phyloP scores from a whole-genome alignment of 2,329 filamentous ascomycete species.

The Rhytidhysteron rufulum region DNA sequence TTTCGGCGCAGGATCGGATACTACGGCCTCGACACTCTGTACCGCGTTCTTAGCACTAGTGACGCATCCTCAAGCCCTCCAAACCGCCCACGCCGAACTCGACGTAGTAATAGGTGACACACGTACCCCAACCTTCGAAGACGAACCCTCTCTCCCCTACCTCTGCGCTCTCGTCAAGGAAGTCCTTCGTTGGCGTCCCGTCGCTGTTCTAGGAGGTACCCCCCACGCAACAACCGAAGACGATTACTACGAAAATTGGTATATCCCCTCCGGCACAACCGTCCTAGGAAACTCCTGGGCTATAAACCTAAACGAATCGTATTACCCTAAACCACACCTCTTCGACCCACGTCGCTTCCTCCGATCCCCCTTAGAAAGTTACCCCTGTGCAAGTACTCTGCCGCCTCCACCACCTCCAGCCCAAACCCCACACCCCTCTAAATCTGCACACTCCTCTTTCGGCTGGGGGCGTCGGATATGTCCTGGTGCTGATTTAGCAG shows the following conservation, averaged over 20 bases:
- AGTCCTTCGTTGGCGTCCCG: conserved; percentile 33
- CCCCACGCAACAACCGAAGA: conserved; percentile 49
- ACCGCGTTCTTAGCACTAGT: conserved; percentile 48
- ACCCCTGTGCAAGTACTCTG: not conserved
- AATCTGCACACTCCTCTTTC: conserved; percentile 30
- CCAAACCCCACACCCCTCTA: conserved; percentile 26
- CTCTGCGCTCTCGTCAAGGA: conserved; percentile 38
- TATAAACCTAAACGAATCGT: conserved; percentile 40
- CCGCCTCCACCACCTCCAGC: conserved; percentile 6
- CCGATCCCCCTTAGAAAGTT: conserved; percentile 11
- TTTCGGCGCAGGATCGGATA: conserved; percentile 50
- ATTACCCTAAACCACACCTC: conserved; percentile 36
- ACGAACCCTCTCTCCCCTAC: conserved; percentile 35
- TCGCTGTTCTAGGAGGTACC: conserved; percentile 41
- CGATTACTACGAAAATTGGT: conserved; percentile 47
- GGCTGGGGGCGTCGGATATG: conserved; percentile 33
- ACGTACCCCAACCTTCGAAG: conserved; percentile 33
- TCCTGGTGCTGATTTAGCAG: conserved; percentile 27
- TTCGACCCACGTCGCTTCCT: conserved; percentile 43
- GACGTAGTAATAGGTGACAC: conserved; percentile 29
- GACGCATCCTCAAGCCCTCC: conserved; percentile 43
- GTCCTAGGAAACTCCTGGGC: conserved; percentile 45
- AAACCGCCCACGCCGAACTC: conserved; percentile 41
- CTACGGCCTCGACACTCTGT: conserved; percentile 47
- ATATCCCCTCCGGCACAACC: conserved; percentile 47